Evolutionary conservation across 2,329 filamentous ascomycete species (phyloP), one percentile per base, ranked within the genome.

Genomic region (Pestalotiopsis sp.): DNA sequence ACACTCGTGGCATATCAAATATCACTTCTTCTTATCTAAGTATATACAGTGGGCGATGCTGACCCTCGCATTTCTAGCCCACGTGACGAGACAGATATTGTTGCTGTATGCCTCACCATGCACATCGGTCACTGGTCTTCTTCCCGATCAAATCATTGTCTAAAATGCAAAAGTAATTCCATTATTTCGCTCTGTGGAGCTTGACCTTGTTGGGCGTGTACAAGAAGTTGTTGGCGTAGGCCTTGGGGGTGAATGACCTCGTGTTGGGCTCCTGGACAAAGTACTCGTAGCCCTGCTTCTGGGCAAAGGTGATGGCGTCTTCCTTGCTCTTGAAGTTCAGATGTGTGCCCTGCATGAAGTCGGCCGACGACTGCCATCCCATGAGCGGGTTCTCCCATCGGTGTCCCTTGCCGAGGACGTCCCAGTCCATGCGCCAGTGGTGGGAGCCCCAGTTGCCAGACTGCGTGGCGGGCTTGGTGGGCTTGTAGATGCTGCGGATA

Each of bases 261-360:
- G 90, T 89, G 78, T 98, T 97, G 45, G 96, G 95, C 84, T 98
- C 96, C 86, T 98, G 96, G 27, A 99, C 95, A 80, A 96, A 98
- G 83, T 97, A 99, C 80, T 99, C 95, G 80, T 99, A 99, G 45
- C 97, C 96, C 82, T 99, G 96, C 88, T 98, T 99, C 85, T 98
- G 93, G 27, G 97, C 96, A 78, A 99, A 99, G 69, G 87, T 85
- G 77, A 99, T 95, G 73, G 96, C 96, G 75, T 97, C 95, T 80
- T 98, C 94, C 86, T 97, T 98, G 76, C 86, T 88, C 82, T 93
- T 93, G 88, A 99, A 99, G 81, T 91, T 91, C 76, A 99, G 83
- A 79, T 94, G 89, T 63, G 94, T 97, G 77, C 94, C 95, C 82
- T 99, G 95, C 94, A 99, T 96, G 79, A 90, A 90, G 82, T 99